Evolutionary conservation across 441 rosid species (phyloP), one percentile per base, ranked within the genome.

Genomic region (Brassica hybrid): DNA sequence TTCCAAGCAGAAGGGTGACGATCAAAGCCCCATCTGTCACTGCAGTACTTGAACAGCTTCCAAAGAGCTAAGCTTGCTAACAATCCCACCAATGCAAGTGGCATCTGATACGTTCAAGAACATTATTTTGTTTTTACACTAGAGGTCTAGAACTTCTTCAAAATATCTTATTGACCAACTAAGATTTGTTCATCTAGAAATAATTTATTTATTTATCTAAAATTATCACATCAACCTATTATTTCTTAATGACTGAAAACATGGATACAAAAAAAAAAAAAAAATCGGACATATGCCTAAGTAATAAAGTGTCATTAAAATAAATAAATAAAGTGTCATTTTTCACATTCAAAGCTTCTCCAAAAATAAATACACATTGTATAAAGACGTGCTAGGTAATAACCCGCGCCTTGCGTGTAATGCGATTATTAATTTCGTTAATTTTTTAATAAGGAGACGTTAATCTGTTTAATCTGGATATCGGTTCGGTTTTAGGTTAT

Each of bases 21-120:
- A 70, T 91, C 89, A 81, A 88, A 89, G 18, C 82, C 84, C 94
- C 92, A 93, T 66, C 73, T 86, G 34, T 87, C 88, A 80, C 86
- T 86, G 68, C 89, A 82, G 81, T 86, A 87, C 84, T 86, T 91
- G 88, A 95, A 87, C 23, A 88, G 62, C 75, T 91, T 3, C 98
- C 99, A 97, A 95, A 65, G 93, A 76, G 4, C 87, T 96, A 87
- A 88, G 82, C 96, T 85, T 60, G 90, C 88, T 65, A 91, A 52
- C 83, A 93, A 77, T 76, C 98, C 98, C 61, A 88, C 82, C 69
- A 95, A 93, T 61, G 99, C 93, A 65, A 91, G 83, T 7, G 97
- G 97, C 32, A 27, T 27, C 32, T 27, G 32, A 27, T 27, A 27
- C 32, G 32, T 27, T 27, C 5, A 27, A 27, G 32, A 27, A 27